phyloP scores from a whole-genome alignment of 108 stramenopile genomes.

The Schizochytrium sp. region DNA sequence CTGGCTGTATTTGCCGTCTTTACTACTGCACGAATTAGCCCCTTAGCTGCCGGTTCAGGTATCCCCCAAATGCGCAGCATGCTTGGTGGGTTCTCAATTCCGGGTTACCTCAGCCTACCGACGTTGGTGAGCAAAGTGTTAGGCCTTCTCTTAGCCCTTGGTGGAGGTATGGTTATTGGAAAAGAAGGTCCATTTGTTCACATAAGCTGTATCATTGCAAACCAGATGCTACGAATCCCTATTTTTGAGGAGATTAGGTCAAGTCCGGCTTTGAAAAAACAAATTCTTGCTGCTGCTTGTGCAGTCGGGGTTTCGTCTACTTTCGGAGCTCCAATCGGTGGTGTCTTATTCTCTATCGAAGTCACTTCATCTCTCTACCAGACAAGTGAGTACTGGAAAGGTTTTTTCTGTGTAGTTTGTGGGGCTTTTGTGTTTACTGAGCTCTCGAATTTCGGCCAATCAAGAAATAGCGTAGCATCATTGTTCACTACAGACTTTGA shows the following conservation, averaged over 20 bases:
- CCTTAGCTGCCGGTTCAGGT: conserved; percentile 60
- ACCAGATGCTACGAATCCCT: conserved; percentile 57
- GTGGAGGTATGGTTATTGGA: conserved; percentile 80
- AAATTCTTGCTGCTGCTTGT: conserved; percentile 71
- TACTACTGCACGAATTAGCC: background rate
- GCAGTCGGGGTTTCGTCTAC: conserved; percentile 73
- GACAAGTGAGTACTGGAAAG: conserved; percentile 72
- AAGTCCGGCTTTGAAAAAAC: conserved; percentile 56
- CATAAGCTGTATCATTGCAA: conserved; percentile 58
- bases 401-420: conserved; percentile 65
- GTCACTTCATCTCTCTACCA: conserved; percentile 72
- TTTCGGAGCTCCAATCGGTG: conserved; percentile 74
- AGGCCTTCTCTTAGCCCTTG: conserved; percentile 69
- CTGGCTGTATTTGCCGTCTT: conserved; percentile 32
- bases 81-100: conserved; percentile 58
- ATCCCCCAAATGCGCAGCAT: conserved; percentile 63
- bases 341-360: conserved; percentile 75
- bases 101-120: conserved; percentile 25
- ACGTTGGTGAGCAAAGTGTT: conserved; percentile 63
- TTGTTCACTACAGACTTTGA: conserved; percentile 60
- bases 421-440: conserved; percentile 65
- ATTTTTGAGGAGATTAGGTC: conserved; percentile 58
- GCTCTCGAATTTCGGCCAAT: conserved; percentile 57
- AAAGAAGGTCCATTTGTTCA: conserved; percentile 88
- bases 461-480: conserved; percentile 18